Conservation (phyloP, 306 rosid species). For the Sesbania bispinosa region DNA sequence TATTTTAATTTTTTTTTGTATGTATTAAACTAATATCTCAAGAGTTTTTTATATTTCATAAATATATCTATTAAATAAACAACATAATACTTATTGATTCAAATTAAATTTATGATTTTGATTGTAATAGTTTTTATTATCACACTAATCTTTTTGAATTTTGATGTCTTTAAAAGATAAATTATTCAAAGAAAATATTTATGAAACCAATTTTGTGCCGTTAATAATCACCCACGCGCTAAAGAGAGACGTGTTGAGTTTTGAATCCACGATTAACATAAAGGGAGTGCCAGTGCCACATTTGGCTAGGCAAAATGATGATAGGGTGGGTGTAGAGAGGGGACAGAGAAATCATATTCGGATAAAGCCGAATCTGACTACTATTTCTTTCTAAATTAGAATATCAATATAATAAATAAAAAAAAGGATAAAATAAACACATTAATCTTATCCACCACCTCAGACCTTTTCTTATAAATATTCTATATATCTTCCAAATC, state of each 20-base stretch:
- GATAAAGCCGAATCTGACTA: constrained; percentile 45
- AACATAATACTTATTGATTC: too few relatives aligned
- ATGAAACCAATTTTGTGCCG: too few relatives aligned
- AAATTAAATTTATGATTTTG: too few relatives aligned
- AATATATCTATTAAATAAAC: too few relatives aligned
- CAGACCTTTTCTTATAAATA: constrained; percentile 18
- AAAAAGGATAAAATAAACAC: background rate
- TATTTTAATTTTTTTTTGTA: too few relatives aligned
- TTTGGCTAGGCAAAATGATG: background rate
- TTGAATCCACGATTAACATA: background rate
- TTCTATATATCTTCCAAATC: background rate
- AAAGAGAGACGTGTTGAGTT: background rate
- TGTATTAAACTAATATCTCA: too few relatives aligned
- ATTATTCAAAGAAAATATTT: too few relatives aligned
- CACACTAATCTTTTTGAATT: too few relatives aligned
- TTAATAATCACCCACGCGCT: constrained; percentile 1
- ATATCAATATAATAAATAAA: background rate
- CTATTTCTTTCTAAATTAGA: constrained; percentile 8
- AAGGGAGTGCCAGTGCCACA: background rate
- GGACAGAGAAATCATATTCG: constrained; percentile 31
- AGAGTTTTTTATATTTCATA: too few relatives aligned
- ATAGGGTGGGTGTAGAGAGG: background rate
- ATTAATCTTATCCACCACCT: constrained; percentile 37
- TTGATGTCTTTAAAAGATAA: too few relatives aligned
- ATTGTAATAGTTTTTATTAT: too few relatives aligned